A percentile compares a stretch with the other conserved stretches of the same genome.
These are phyloP conservation scores for Groenewaldozyma auringiensis DNA, from an alignment of 1,139 yeast species.

Conservation along the genomic window DNA sequence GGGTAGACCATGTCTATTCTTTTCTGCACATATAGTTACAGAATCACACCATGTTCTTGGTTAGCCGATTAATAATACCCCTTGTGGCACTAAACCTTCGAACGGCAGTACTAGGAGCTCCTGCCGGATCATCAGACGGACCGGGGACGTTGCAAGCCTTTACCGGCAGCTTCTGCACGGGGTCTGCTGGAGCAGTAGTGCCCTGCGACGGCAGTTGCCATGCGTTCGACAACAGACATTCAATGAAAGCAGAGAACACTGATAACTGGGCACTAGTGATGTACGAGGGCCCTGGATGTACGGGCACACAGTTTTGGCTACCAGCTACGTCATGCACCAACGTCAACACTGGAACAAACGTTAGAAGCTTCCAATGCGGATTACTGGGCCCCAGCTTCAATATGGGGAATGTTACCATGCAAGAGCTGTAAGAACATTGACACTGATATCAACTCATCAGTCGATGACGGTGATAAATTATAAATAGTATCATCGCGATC, in stretches of 20 bases:
- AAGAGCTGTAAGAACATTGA: too few species aligned
- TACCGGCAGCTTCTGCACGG: neutral
- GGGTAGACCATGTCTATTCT: too few species aligned
- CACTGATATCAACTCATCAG: too few species aligned
- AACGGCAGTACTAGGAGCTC: too few species aligned
- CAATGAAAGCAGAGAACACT: neutral
- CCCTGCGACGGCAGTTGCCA: conserved; percentile 5
- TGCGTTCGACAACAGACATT: conserved; percentile 3
- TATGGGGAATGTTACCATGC: too few species aligned
- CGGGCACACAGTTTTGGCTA: neutral
- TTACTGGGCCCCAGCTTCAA: neutral
- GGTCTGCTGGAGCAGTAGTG: conserved; percentile 1
- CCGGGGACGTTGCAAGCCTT: conserved; percentile 1
- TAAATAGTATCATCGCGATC: too few species aligned
- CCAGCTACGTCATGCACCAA: conserved; percentile 2
- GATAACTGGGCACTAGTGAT: neutral
- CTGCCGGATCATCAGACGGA: neutral
- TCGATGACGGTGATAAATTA: too few species aligned
- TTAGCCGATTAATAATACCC: too few species aligned
- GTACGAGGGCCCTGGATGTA: neutral
- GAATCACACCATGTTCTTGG: too few species aligned
- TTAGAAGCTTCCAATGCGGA: neutral
- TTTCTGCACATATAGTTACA: too few species aligned
- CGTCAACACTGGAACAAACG: conserved; percentile 4
- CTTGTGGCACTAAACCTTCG: too few species aligned